These are phyloP conservation scores for Termitomyces sp. DNA, from an alignment of 768 basidiomycete species.

Conservation along the genomic window DNA sequence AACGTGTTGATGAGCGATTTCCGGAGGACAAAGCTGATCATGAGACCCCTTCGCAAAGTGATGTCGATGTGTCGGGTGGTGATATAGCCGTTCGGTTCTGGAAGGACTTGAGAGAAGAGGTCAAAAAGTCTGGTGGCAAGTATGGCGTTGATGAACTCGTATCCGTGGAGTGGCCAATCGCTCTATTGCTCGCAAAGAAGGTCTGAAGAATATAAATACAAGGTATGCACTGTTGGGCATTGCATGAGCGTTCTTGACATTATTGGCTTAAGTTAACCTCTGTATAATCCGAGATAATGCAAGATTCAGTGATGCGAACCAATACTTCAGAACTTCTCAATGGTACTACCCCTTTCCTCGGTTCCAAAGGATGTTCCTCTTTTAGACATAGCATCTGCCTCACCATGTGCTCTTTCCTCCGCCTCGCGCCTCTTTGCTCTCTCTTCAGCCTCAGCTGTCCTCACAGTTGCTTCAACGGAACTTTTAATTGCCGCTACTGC, in stretches of 20 bases:
- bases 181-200: constrained; percentile 34
- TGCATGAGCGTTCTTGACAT: neutral
- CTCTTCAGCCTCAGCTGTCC: constrained; percentile 10
- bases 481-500: too few relatives aligned
- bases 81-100: constrained; percentile 66
- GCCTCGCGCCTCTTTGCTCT: constrained; percentile 12
- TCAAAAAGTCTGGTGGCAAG: constrained; percentile 23
- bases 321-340: neutral
- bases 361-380: neutral
- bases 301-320: neutral
- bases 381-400: constrained; percentile 10
- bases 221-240: neutral
- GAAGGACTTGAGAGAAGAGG: constrained; percentile 44
- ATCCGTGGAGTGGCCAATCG: constrained; percentile 48
- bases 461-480: constrained; percentile 8
- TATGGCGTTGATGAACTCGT: constrained; percentile 36
- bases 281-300: neutral
- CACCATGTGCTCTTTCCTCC: constrained; percentile 10
- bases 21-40: constrained; percentile 23
- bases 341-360: neutral
- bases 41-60: neutral
- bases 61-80: constrained; percentile 38
- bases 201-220: neutral
- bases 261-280: neutral
- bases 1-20: constrained; percentile 30